A percentile compares a stretch with the other conserved stretches of the same genome.
These are phyloP conservation scores for Austroboletus niveus DNA, from an alignment of 1,284 basidiomycete species.

Conservation along the genomic window DNA sequence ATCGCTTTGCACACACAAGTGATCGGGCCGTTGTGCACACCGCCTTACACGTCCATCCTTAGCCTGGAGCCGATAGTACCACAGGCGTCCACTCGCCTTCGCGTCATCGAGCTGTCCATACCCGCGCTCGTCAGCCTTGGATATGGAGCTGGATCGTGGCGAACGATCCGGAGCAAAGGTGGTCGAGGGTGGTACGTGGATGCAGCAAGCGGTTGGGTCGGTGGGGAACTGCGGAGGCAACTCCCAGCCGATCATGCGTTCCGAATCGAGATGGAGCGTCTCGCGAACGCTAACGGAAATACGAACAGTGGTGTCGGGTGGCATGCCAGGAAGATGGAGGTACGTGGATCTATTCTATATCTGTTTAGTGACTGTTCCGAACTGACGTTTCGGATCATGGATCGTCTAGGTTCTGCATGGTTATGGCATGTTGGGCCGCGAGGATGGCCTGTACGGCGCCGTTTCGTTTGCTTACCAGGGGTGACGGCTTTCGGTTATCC, in stretches of 20 bases:
- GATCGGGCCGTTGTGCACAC: conserved; percentile 75
- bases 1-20: conserved; percentile 67
- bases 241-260: conserved; percentile 64
- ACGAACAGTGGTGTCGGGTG: conserved; percentile 90
- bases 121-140: conserved; percentile 71
- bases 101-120: conserved; percentile 87
- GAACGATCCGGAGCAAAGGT: conserved; percentile 87
- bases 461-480: conserved; percentile 90
- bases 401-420: conserved; percentile 70
- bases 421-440: conserved; percentile 86
- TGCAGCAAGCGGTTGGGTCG: conserved; percentile 78
- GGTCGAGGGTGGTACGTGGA: conserved; percentile 96
- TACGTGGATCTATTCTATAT: conserved; percentile 36
- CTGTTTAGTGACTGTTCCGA: background rate
- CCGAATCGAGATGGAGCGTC: conserved; percentile 62
- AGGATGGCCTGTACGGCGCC: conserved; percentile 92
- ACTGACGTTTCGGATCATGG: conserved; percentile 4
- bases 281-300: conserved; percentile 85
- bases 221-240: conserved; percentile 56
- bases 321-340: conserved; percentile 98
- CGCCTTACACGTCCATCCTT: conserved; percentile 69
- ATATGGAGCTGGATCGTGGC: conserved; percentile 81
- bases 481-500: conserved; percentile 35
- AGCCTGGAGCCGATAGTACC: conserved; percentile 33
- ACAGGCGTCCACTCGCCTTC: conserved; percentile 69